Conservation (phyloP, 2,329 filamentous ascomycete species). For the Penicillium sp. region DNA sequence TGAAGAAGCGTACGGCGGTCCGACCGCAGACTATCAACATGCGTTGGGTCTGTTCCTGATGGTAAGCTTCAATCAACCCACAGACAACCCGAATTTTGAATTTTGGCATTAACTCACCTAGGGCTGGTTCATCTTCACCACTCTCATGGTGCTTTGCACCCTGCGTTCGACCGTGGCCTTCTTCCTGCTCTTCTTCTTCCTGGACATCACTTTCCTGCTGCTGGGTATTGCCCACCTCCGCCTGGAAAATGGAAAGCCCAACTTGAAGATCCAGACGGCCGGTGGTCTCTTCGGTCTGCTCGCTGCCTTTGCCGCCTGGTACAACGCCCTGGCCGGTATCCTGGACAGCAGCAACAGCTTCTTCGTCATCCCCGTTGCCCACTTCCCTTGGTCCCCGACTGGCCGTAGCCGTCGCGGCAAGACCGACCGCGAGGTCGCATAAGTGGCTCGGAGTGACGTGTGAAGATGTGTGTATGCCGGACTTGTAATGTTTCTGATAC, state of each 20-base stretch:
- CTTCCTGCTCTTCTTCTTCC: conserved; percentile 69
- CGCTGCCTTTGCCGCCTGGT: conserved; percentile 78
- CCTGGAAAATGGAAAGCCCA: conserved; percentile 37
- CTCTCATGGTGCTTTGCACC: conserved; percentile 65
- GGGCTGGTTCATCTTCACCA: conserved; percentile 82
- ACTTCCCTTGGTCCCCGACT: conserved; percentile 91
- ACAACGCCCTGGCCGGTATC: conserved; percentile 76
- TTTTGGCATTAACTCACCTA: conserved; percentile 12
- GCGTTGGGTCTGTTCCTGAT: conserved; percentile 69
- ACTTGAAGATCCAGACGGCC: conserved; percentile 55
- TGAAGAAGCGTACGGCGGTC: conserved; percentile 34
- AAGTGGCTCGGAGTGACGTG: conserved; percentile 11
- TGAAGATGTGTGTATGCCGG: conserved; percentile 4
- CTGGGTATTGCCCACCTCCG: conserved; percentile 61
- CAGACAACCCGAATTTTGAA: too few relatives aligned
- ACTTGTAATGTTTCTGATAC: conserved; percentile 34
- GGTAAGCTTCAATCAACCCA: conserved; percentile 32
- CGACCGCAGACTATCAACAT: conserved; percentile 44
- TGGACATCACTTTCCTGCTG: conserved; percentile 69
- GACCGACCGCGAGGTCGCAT: conserved; percentile 43
- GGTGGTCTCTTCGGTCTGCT: conserved; percentile 76
- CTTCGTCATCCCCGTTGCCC: conserved; percentile 85
- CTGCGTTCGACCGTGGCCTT: conserved; percentile 72
- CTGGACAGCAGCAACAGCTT: conserved; percentile 69
- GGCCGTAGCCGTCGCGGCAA: conserved; percentile 57